These are phyloP conservation scores for Lentinula sp. DNA, from an alignment of 768 basidiomycete species.

Conservation along the genomic window DNA sequence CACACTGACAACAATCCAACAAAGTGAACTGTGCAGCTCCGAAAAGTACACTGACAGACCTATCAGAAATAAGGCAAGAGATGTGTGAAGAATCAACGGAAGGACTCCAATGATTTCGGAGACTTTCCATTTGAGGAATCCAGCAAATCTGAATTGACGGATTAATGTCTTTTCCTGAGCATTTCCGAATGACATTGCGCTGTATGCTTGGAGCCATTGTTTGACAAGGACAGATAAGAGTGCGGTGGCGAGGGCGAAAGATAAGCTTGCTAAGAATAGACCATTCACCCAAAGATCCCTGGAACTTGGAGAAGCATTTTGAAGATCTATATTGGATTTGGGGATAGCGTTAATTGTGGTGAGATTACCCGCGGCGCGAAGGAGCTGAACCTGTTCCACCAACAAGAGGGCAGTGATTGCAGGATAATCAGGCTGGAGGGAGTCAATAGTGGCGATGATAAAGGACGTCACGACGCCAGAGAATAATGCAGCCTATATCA, in stretches of 20 bases:
- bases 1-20: too few species aligned
- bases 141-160: neutral
- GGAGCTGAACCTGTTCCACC: neutral
- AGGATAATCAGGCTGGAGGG: neutral
- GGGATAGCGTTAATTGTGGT: neutral
- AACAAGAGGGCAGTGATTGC: neutral
- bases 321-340: neutral
- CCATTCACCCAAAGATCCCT: constrained; percentile 7
- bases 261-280: constrained; percentile 3
- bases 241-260: neutral
- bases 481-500: neutral
- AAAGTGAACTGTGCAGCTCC: too few species aligned
- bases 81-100: too few species aligned
- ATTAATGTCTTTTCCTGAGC: neutral
- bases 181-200: neutral
- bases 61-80: too few species aligned
- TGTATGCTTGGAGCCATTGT: constrained; percentile 8
- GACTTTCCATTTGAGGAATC: too few species aligned
- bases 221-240: constrained; percentile 4
- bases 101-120: too few species aligned
- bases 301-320: neutral
- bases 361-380: neutral
- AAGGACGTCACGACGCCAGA: neutral
- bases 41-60: too few species aligned
- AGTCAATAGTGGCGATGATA: neutral